A percentile compares a stretch with the other conserved stretches of the same genome.
Evolutionary conservation across 805 yeast species (phyloP).

Genomic region (Saccharomyces kudriavzevii): DNA sequence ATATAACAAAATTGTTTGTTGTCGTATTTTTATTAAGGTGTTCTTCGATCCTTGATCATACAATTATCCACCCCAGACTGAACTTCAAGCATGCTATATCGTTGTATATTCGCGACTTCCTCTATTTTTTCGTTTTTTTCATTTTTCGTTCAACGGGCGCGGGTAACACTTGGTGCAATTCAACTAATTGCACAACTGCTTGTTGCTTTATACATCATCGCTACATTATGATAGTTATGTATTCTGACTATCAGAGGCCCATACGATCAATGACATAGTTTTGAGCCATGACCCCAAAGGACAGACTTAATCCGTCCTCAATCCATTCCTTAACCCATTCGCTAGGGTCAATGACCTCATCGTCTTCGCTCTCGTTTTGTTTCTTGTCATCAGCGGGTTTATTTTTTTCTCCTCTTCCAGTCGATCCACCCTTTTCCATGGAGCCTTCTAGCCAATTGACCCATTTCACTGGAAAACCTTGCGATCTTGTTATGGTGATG

Average conservation of each 20-base stretch:
- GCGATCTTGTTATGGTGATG: constrained; percentile 68
- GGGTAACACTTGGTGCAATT: not conserved
- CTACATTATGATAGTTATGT: not conserved
- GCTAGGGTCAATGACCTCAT: constrained; percentile 62
- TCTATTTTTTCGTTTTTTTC: not conserved
- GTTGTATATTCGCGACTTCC: not conserved
- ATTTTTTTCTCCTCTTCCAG: constrained; percentile 10
- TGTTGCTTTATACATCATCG: not conserved
- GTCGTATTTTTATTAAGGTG: not conserved
- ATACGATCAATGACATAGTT: constrained; percentile 84
- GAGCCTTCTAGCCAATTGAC: constrained; percentile 66
- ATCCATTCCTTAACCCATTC: constrained; percentile 80
- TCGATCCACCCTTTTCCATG: constrained; percentile 18
- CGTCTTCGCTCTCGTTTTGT: constrained; percentile 23
- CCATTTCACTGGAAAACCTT: constrained; percentile 87
- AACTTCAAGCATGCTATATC: not conserved
- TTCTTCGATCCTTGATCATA: not conserved
- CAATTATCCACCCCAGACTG: not conserved
- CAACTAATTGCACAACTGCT: not conserved
- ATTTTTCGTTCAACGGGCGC: not conserved
- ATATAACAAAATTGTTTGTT: not conserved
- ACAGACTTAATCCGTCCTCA: constrained; percentile 65
- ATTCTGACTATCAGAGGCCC: constrained; percentile 16
- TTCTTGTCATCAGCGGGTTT: constrained; percentile 14
- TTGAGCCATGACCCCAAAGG: constrained; percentile 85